Evolutionary conservation across 305 asterid genomes (phyloP).

Genomic region (Solanum hybrid): DNA sequence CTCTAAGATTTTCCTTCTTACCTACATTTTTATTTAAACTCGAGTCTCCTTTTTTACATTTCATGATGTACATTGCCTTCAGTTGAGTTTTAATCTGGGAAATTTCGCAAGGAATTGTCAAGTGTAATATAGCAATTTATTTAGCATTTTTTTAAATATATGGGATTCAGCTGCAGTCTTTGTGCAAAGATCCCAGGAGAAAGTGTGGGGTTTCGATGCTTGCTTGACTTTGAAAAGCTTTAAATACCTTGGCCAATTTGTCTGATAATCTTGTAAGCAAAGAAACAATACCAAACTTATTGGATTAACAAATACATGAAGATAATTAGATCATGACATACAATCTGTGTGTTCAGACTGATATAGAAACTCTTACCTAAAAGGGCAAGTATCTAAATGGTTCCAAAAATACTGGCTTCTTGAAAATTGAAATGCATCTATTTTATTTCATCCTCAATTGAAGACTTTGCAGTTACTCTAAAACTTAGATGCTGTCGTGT

Average conservation of each 20-base stretch:
- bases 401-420: not conserved
- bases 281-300: not conserved
- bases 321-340: not conserved
- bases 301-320: not conserved
- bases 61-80: not conserved
- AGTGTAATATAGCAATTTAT: not conserved
- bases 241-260: not conserved
- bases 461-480: not conserved
- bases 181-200: not conserved
- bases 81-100: not conserved
- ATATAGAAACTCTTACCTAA: not conserved
- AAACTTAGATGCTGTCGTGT: not conserved
- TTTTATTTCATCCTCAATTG: conserved; percentile 1
- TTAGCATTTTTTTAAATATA: not conserved
- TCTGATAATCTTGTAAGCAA: not conserved
- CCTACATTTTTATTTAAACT: not conserved
- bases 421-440: not conserved
- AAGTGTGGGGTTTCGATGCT: not conserved
- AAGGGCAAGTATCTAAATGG: not conserved
- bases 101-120: not conserved
- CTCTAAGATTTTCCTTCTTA: not conserved
- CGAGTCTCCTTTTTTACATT: not conserved
- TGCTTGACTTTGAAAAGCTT: not conserved
- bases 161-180: not conserved
- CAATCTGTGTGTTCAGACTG: not conserved